Base-by-base conservation (phyloP, 352 stramenopile genomes). In the Pythium chondricola region DNA sequence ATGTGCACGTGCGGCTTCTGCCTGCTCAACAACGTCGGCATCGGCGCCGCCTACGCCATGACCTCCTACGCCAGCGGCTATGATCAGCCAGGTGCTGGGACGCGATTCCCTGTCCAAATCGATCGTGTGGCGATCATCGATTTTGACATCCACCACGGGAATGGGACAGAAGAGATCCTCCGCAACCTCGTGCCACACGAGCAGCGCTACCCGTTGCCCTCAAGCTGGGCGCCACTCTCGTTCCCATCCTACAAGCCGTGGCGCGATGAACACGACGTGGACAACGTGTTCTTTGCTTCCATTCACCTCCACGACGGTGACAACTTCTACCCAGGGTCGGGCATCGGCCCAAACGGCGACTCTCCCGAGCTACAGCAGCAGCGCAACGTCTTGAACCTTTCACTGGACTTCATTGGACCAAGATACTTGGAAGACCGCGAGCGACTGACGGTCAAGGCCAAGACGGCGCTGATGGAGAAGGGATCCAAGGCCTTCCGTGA, bases 131-230 rank as follows among this genome's bases (percentile, higher is more conserved):
- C 74, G 22, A 85, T 85, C 36, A 62, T 85, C 10, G 74, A 85
- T 47, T 85, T 85, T 49, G 74, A 85, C 54, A 80, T 85, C 36
- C 74, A 86, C 25, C 73, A 86, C 25, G 73, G 71, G 18, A 81
- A 85, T 25, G 75, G 69, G 22, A 85, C 75, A 0, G 73, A 86
- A 43, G 74, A 86, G 43, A 69, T 80, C 33, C 71, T 86, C 36
- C 68, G 68, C 24, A 82, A 85, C 35, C 49, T 88, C 18, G 58
- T 80, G 11, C 62, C 71, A 6, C 74, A 82, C 56, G 65, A 83
- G 42, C 69, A 86, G 32, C 72, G 68, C 35, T 86, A 85, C 52
- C 72, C 75, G 35, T 57, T 86, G 37, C 72, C 73, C 21, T 61
- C 74, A 10, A 83, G 75, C 26, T 83, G 71, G 71, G 65, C 69